Conservation (phyloP, 2,329 filamentous ascomycete genomes). For the Fusarium fujikuroi region DNA sequence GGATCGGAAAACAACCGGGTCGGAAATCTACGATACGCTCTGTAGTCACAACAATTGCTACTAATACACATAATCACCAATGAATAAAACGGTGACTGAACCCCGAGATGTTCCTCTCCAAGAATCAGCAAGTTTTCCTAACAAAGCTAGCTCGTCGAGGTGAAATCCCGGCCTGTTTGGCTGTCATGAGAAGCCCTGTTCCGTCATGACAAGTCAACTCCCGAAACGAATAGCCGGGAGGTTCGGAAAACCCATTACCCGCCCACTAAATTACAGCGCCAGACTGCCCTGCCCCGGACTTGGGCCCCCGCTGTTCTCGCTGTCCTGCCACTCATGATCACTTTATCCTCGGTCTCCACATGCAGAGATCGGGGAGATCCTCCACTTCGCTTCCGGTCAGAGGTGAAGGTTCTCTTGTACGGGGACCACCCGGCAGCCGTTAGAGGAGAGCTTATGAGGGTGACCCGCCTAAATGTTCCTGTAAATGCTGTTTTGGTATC, state of each 20-base stretch:
- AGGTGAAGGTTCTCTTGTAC: background rate
- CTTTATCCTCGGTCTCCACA: constrained; percentile 32
- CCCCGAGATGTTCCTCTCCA: constrained; percentile 18
- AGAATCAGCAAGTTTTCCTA: background rate
- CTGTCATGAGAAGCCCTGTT: constrained; percentile 19
- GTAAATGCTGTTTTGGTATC: background rate
- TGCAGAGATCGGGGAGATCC: constrained; percentile 9
- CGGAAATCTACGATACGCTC: background rate
- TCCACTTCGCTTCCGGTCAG: constrained; percentile 15
- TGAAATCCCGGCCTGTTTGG: background rate
- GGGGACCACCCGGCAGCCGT: constrained; percentile 23
- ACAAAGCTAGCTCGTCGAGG: constrained; percentile 7
- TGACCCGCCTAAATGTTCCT: constrained; percentile 1
- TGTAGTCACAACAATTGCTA: constrained; percentile 29
- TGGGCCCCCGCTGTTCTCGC: constrained; percentile 35
- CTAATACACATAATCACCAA: constrained; percentile 24
- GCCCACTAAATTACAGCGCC: constrained; percentile 23
- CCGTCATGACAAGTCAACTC: constrained; percentile 40
- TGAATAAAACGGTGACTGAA: constrained; percentile 31
- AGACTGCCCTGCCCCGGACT: constrained; percentile 31
- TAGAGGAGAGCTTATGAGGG: background rate
- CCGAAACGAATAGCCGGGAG: constrained; percentile 42
- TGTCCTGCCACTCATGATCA: constrained; percentile 3
- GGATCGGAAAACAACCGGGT: constrained; percentile 30
- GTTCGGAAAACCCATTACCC: constrained; percentile 45